Conservation (phyloP, 768 basidiomycete species). For the Suillus variegatus region DNA sequence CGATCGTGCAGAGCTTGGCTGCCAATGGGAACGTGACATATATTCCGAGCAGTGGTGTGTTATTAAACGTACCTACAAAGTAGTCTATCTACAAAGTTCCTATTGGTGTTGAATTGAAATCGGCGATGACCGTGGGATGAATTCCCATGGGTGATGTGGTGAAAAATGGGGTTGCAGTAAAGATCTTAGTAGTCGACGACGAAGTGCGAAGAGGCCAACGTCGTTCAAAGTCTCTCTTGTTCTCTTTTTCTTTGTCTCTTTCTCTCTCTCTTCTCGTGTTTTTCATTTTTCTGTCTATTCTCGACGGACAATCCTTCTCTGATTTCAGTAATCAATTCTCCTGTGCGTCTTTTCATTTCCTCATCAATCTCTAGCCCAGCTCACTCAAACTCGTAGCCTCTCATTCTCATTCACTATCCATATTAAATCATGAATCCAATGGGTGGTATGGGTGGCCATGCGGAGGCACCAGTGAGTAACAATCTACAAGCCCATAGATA, state of each 20-base stretch:
- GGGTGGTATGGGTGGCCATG: slow-evolving; percentile 59
- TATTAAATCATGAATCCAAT: slow-evolving; percentile 75
- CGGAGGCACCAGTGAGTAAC: slow-evolving; percentile 75
- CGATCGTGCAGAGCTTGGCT: slow-evolving; percentile 85
- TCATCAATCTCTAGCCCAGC: slow-evolving; percentile 19
- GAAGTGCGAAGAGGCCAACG: slow-evolving; percentile 13
- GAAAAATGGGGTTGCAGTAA: slow-evolving; percentile 6
- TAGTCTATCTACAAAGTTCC: slow-evolving; percentile 6
- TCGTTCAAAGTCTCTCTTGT: slow-evolving; percentile 23
- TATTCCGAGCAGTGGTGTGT: slow-evolving; percentile 79
- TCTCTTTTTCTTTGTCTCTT: slow-evolving; percentile 34
- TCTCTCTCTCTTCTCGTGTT: slow-evolving; percentile 33
- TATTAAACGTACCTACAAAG: slow-evolving; percentile 77
- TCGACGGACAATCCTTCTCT: slow-evolving; percentile 50
- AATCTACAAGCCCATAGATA: neutral
- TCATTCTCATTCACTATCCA: slow-evolving; percentile 28
- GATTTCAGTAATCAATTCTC: slow-evolving; percentile 25
- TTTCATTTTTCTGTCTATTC: slow-evolving; percentile 35
- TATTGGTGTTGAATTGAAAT: neutral
- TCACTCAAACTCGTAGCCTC: slow-evolving; percentile 7
- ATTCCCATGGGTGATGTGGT: slow-evolving; percentile 25
- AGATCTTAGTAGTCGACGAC: slow-evolving; percentile 26
- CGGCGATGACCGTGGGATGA: slow-evolving; percentile 22
- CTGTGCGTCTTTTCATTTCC: slow-evolving; percentile 29
- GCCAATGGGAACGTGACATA: slow-evolving; percentile 86